These are phyloP conservation scores for Aphanomyces astaci DNA, from an alignment of 352 stramenopile species.

Conservation along the genomic window DNA sequence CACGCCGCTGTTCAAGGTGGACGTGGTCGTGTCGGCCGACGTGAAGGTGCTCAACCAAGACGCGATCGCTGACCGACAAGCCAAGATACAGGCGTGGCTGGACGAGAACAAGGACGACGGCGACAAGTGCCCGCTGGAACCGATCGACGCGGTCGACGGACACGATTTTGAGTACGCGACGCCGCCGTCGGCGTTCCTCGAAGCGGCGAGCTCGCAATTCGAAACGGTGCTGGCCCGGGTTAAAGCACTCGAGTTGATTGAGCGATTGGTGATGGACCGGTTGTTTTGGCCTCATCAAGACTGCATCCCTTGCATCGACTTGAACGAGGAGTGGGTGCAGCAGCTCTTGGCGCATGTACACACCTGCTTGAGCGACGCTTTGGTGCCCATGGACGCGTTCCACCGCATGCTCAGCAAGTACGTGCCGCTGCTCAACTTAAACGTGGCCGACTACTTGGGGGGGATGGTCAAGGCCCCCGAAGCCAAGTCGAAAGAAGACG, in stretches of 20 bases:
- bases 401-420: constrained; percentile 75
- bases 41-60: constrained; percentile 48
- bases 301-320: constrained; percentile 77
- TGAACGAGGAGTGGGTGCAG: constrained; percentile 50
- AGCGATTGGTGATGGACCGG: constrained; percentile 90
- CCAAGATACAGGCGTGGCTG: constrained; percentile 59
- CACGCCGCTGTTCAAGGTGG: constrained; percentile 42
- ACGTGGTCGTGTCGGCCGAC: constrained; percentile 55
- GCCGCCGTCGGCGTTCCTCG: constrained; percentile 51
- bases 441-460: constrained; percentile 72
- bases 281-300: constrained; percentile 94
- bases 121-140: constrained; percentile 47
- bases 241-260: constrained; percentile 83
- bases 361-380: constrained; percentile 36
- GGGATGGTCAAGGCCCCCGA: constrained; percentile 29
- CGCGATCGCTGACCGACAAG: constrained; percentile 39
- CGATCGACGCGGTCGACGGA: constrained; percentile 35
- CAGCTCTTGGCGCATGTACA: constrained; percentile 45
- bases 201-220: constrained; percentile 64
- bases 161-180: constrained; percentile 78
- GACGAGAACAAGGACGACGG: constrained; percentile 44
- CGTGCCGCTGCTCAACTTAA: constrained; percentile 84
- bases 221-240: constrained; percentile 70
- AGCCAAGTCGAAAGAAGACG: constrained; percentile 25
- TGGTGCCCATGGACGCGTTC: constrained; percentile 65